These are phyloP conservation scores for Pseudotulostoma volvatum DNA, from an alignment of 495 filamentous ascomycete species.

Conservation along the genomic window DNA sequence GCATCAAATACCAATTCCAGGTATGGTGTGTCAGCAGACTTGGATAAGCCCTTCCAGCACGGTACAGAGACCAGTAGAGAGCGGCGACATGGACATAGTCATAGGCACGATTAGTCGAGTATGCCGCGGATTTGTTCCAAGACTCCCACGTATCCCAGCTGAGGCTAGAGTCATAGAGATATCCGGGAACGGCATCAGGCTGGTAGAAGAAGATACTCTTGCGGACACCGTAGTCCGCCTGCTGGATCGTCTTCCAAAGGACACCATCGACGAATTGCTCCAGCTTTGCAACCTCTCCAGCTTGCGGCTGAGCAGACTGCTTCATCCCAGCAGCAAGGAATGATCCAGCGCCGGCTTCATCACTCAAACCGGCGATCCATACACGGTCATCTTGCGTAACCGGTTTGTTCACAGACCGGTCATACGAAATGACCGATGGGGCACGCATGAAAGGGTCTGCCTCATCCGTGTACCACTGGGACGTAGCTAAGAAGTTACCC, in stretches of 20 bases:
- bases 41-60: conserved; percentile 26
- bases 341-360: conserved; percentile 33
- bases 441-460: conserved; percentile 32
- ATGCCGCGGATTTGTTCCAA: conserved; percentile 26
- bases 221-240: conserved; percentile 21
- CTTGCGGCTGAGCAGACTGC: conserved; percentile 25
- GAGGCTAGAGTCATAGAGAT: conserved; percentile 18
- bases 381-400: conserved; percentile 33
- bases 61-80: conserved; percentile 35
- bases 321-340: conserved; percentile 32
- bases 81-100: conserved; percentile 36
- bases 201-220: conserved; percentile 38
- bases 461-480: conserved; percentile 26
- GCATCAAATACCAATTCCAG: conserved; percentile 33
- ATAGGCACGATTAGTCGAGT: conserved; percentile 30
- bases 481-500: conserved; percentile 22
- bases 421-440: conserved; percentile 34
- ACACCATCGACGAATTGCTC: conserved; percentile 29
- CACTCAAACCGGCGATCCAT: conserved; percentile 36
- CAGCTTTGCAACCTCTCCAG: conserved; percentile 27
- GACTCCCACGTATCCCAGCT: conserved; percentile 23
- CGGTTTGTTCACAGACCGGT: conserved; percentile 19
- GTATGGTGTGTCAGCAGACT: conserved; percentile 15
- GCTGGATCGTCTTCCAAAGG: conserved; percentile 26
- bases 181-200: conserved; percentile 17